Percentiles rank a stretch among this genome's conserved stretches.
These are phyloP conservation scores for Polytrichum formosum DNA, from an alignment of 225 moss, liverwort and hornwort species.

Conservation along the genomic window DNA sequence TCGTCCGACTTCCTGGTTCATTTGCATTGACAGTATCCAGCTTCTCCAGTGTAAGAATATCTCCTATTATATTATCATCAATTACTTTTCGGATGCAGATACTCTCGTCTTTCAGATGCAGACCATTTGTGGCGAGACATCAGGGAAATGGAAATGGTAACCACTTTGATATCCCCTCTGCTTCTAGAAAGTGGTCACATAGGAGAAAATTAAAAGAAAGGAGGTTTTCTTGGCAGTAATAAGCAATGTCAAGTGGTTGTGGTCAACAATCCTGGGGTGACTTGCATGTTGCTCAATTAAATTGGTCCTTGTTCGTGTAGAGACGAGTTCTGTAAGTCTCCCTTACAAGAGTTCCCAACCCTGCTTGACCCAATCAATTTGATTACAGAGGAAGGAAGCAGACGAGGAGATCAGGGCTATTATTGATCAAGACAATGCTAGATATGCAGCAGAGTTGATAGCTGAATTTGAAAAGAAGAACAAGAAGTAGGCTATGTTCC, in stretches of 20 bases:
- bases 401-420: slow-evolving; percentile 35
- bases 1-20: neutral
- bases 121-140: slow-evolving; percentile 55
- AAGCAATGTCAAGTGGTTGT: neutral
- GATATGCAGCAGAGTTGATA: slow-evolving; percentile 27
- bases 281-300: neutral
- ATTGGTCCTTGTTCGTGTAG: neutral
- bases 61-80: no score
- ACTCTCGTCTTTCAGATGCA: slow-evolving; percentile 27
- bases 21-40: neutral
- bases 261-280: neutral
- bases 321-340: neutral
- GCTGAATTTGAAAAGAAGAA: slow-evolving; percentile 37
- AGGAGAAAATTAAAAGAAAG: no score
- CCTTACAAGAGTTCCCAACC: neutral
- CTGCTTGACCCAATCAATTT: neutral
- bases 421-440: slow-evolving; percentile 36
- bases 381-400: slow-evolving; percentile 16
- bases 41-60: no score
- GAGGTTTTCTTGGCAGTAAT: no score
- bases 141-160: slow-evolving; percentile 9
- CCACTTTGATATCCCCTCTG: neutral
- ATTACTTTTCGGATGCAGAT: slow-evolving; percentile 13
- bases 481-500: neutral
- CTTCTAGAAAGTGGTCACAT: neutral